Conservation (phyloP, 345 rosid genomes). For the Litchi chinensis region DNA sequence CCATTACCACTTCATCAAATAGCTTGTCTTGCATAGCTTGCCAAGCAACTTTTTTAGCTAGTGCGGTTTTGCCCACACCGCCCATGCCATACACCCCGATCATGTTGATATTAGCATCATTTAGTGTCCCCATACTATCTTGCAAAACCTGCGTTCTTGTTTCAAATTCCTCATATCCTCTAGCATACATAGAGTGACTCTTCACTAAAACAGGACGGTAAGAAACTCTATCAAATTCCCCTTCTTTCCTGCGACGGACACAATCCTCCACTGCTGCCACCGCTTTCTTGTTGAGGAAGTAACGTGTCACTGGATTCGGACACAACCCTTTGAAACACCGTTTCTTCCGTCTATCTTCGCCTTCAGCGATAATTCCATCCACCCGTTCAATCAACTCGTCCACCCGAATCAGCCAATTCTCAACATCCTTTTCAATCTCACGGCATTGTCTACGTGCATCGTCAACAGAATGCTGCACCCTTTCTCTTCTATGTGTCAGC, state of each 20-base stretch:
- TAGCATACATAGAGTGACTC: no score
- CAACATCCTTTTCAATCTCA: background rate
- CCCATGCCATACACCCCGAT: background rate
- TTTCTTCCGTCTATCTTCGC: background rate
- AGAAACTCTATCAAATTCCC: no score
- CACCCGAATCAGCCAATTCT: background rate
- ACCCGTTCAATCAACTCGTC: no score
- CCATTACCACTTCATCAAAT: slow-evolving; percentile 15
- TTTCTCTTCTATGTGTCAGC: background rate
- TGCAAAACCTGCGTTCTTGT: no score
- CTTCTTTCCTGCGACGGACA: background rate
- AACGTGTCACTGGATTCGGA: background rate
- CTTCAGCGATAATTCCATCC: background rate
- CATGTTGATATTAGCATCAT: no score
- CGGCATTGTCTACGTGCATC: background rate
- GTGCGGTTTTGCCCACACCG: slow-evolving; percentile 10
- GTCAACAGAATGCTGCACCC: background rate
- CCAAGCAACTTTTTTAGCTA: slow-evolving; percentile 14
- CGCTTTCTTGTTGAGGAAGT: background rate
- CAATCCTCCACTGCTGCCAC: background rate
- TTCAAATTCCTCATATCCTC: no score
- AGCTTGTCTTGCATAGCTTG: background rate
- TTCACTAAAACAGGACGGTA: no score
- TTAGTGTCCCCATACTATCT: no score
- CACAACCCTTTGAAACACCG: background rate